A percentile compares a stretch with the other conserved stretches of the same genome.
Evolutionary conservation across 2,329 filamentous ascomycete species (phyloP).

Genomic region (Cordyceps fumosorosea): DNA sequence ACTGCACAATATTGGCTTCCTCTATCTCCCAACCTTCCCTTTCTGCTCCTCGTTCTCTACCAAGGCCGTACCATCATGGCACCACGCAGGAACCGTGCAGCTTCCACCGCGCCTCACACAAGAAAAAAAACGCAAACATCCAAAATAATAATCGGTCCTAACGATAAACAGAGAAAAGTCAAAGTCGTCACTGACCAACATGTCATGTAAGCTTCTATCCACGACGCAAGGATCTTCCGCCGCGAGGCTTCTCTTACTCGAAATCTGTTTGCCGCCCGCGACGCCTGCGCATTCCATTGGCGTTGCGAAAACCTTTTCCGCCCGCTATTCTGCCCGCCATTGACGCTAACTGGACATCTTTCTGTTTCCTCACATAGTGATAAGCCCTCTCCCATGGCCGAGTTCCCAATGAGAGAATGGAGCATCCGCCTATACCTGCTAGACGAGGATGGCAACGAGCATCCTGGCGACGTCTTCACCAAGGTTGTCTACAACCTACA

Average conservation of each 20-base stretch:
- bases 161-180: constrained; percentile 66
- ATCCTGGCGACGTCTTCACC: constrained; percentile 78
- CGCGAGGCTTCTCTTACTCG: neutral
- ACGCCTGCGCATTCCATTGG: neutral
- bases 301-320: too few species aligned
- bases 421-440: constrained; percentile 78
- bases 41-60: neutral
- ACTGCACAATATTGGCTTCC: neutral
- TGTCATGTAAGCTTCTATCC: constrained; percentile 59
- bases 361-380: constrained; percentile 45
- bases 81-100: constrained; percentile 8
- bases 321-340: neutral
- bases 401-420: constrained; percentile 91
- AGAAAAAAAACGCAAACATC: neutral
- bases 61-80: constrained; percentile 3
- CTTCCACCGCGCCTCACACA: neutral
- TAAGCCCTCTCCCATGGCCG: constrained; percentile 74
- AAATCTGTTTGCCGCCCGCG: neutral
- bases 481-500: constrained; percentile 92
- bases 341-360: neutral
- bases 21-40: neutral
- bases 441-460: constrained; percentile 79
- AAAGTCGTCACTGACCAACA: constrained; percentile 91
- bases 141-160: constrained; percentile 18
- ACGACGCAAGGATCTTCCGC: constrained; percentile 9